Evolutionary conservation across 768 basidiomycete genomes (phyloP), one percentile per base, ranked within the genome.

Genomic region (Paxillus involutus): DNA sequence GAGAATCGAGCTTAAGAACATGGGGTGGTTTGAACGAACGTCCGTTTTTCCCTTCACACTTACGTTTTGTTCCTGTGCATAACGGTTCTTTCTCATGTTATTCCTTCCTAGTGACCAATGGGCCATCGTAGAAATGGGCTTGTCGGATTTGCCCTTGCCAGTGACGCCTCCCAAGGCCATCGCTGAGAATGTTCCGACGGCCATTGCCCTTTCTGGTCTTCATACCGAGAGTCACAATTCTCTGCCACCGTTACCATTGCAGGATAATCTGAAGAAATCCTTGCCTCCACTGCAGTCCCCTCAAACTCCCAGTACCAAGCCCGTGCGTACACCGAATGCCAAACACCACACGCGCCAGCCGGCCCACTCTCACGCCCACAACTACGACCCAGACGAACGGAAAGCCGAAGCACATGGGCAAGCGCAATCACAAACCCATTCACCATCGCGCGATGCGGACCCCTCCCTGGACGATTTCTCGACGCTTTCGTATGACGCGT

Each of bases 11-110:
- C 40, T 68, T 7, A 70, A 68, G 56, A 70, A 62, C 41, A 59
- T 62, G 4, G 68, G 69, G 19, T 68, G 67, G 67, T 56, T 68
- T 6, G 67, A 68, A 56, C 66, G 68, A 59, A 39, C 29, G 67
- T 68, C 47, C 9, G 68, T 46, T 19, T 49, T 29, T 5, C 6
- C 14, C 7, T 55, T 14, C 3, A 9, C 11, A 0, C 10, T 0
- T 1, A 3, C 16, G 16, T 40, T 19, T 40, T 6, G 19, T 37
- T 3, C 0, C 21, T 17, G 26, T 33, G 21, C 37, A 16, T 39
- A n/a, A 32, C 30, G 30, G 30, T 32, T 32, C 6, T 24, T 6
- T 14, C 7, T 9, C 19, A 32, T 3, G 32, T 26, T 47, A 13
- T 16, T 19, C n/a, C 24, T n/a, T 17, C 2, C 44, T 32, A 68